phyloP scores from a whole-genome alignment of 2,329 filamentous ascomycete genomes.

The Neodidymelliopsis sp. region DNA sequence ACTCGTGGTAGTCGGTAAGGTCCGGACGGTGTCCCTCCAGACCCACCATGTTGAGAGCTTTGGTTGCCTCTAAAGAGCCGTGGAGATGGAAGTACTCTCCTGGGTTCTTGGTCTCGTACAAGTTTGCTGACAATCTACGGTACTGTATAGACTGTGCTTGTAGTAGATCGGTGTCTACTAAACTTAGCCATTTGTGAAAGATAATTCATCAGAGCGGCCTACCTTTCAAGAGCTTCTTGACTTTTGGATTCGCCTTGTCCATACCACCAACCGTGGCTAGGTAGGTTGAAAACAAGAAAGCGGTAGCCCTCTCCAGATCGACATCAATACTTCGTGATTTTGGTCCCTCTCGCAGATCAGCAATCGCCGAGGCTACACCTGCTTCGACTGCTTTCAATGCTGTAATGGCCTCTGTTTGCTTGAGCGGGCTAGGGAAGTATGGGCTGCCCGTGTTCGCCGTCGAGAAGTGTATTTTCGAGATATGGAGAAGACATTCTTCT shows the following conservation, averaged over 20 bases:
- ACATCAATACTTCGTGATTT: constrained; percentile 56
- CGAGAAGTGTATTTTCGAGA: constrained; percentile 41
- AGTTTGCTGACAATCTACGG: constrained; percentile 74
- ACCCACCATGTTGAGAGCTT: constrained; percentile 74
- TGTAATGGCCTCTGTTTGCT: constrained; percentile 61
- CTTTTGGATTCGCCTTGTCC: constrained; percentile 51
- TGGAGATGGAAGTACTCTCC: constrained; percentile 79
- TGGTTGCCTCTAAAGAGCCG: constrained; percentile 75
- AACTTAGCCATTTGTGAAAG: constrained; percentile 18
- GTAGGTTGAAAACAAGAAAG: constrained; percentile 66
- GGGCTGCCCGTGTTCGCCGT: constrained; percentile 50
- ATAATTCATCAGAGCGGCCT: constrained; percentile 3
- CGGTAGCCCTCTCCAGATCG: constrained; percentile 62
- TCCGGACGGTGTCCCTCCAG: constrained; percentile 68
- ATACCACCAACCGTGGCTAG: constrained; percentile 63
- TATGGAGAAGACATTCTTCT: constrained; percentile 39
- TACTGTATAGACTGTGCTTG: constrained; percentile 75
- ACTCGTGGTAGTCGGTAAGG: constrained; percentile 57
- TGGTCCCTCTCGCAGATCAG: constrained; percentile 61
- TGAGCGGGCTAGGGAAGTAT: constrained; percentile 57
- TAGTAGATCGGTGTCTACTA: constrained; percentile 74
- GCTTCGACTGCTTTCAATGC: constrained; percentile 68
- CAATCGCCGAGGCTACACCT: constrained; percentile 66
- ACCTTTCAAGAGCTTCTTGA: constrained; percentile 57
- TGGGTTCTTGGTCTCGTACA: constrained; percentile 71